Evolutionary conservation across 2,329 filamentous ascomycete genomes (phyloP).

Genomic region (Fusarium anthophilum): DNA sequence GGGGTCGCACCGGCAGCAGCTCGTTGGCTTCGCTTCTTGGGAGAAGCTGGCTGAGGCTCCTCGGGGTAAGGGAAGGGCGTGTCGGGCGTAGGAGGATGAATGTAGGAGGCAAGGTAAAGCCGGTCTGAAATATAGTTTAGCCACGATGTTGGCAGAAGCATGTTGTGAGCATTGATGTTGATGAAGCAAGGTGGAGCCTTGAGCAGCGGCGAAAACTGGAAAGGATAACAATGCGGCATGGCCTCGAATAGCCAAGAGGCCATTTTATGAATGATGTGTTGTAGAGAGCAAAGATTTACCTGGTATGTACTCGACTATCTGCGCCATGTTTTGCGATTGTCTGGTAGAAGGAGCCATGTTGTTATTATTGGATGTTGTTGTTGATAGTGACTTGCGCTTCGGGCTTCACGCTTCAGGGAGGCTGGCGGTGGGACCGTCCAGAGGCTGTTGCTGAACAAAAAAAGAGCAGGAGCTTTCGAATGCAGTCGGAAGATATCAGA

Average conservation of each 20-base stretch:
- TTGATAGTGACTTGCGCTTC: conserved; percentile 40
- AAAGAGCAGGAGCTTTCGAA: conserved; percentile 3
- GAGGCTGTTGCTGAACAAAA: neutral
- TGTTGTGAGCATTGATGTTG: conserved; percentile 15
- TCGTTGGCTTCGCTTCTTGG: conserved; percentile 60
- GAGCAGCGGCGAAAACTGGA: conserved; percentile 13
- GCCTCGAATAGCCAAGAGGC: conserved; percentile 12
- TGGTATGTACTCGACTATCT: conserved; percentile 96
- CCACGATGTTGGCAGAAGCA: conserved; percentile 28
- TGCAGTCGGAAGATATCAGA: conserved; percentile 1
- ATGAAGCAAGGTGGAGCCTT: conserved; percentile 18
- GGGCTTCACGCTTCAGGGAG: conserved; percentile 31
- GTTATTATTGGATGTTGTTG: conserved; percentile 20
- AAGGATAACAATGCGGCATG: conserved; percentile 48
- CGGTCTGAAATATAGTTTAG: conserved; percentile 71
- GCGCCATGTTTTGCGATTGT: conserved; percentile 73
- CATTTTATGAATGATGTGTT: conserved; percentile 17
- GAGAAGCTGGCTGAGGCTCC: conserved; percentile 61
- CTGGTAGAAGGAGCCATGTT: conserved; percentile 62
- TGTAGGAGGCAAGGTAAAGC: conserved; percentile 93
- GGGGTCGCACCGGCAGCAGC: conserved; percentile 60
- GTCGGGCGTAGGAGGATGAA: conserved; percentile 79
- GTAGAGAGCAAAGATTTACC: conserved; percentile 62
- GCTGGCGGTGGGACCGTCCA: conserved; percentile 15
- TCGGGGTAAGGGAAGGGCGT: conserved; percentile 90